Evolutionary conservation across 2,329 filamentous ascomycete genomes (phyloP).

Genomic region (Colletotrichum gigasporum): DNA sequence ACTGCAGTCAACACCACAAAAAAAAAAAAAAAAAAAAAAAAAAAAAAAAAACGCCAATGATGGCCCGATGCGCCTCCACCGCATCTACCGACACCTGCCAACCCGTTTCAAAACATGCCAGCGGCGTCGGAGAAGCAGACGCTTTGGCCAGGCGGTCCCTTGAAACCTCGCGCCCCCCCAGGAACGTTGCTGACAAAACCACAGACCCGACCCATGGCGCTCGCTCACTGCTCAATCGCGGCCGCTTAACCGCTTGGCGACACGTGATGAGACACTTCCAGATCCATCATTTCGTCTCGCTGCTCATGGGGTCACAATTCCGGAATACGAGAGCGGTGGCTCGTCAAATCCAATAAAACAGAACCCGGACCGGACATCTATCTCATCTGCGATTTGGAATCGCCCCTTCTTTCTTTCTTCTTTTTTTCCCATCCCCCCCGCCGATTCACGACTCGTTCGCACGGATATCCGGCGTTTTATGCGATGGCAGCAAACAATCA

Average conservation of each 20-base stretch:
- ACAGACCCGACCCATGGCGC: conserved; percentile 15
- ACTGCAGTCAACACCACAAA: too few species aligned
- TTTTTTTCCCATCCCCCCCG: too few species aligned
- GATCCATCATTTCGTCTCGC: conserved; percentile 18
- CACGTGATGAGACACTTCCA: conserved; percentile 33
- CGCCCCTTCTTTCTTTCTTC: neutral
- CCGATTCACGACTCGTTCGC: too few species aligned
- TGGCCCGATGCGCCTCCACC: too few species aligned
- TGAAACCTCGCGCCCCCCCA: too few species aligned
- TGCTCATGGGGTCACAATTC: conserved; percentile 3
- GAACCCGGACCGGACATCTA: too few species aligned
- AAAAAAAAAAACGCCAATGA: too few species aligned
- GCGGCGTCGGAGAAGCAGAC: neutral
- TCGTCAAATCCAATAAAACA: neutral
- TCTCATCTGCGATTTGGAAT: too few species aligned
- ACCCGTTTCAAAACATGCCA: neutral
- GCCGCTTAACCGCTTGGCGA: conserved; percentile 22
- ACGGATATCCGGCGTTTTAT: too few species aligned
- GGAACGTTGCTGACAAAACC: conserved; percentile 17
- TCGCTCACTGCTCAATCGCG: neutral
- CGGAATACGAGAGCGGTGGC: conserved; percentile 8
- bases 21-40: too few species aligned
- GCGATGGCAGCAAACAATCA: neutral
- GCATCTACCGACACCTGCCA: neutral
- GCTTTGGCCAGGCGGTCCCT: conserved; percentile 6